Evolutionary conservation across 345 rosid genomes (phyloP).

Genomic region (Garcia nutans): DNA sequence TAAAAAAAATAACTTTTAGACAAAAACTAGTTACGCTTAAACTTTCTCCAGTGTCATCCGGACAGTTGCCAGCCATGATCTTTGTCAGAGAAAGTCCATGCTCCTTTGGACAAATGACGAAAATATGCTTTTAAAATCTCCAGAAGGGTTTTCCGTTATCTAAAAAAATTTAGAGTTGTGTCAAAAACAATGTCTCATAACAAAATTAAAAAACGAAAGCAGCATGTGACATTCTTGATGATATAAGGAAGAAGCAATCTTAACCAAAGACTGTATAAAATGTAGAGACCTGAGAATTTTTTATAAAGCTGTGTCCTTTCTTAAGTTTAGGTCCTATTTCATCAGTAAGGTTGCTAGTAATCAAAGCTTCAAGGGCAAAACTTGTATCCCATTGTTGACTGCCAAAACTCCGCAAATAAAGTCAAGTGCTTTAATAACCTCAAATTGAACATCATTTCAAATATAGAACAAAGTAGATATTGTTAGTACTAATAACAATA

Average conservation of each 20-base stretch:
- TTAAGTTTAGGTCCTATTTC: slow-evolving; percentile 37
- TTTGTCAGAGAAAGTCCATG: background rate
- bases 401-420: slow-evolving; percentile 42
- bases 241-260: background rate
- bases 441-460: background rate
- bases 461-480: background rate
- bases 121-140: background rate
- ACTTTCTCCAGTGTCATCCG: background rate
- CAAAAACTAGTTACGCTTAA: background rate
- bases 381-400: slow-evolving; percentile 60
- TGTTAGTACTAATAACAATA: background rate
- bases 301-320: slow-evolving; percentile 38
- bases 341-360: slow-evolving; percentile 34
- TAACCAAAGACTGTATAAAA: background rate
- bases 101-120: slow-evolving; percentile 5
- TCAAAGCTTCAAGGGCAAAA: slow-evolving; percentile 41
- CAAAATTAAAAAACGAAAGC: background rate
- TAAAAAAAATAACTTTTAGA: background rate
- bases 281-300: slow-evolving; percentile 44
- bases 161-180: background rate
- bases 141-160: slow-evolving; percentile 2
- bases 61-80: slow-evolving; percentile 5
- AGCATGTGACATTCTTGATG: too few species aligned
- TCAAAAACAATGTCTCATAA: background rate
- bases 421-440: background rate